These are phyloP conservation scores for Arabis hirsuta DNA, from an alignment of 345 rosid species.

Conservation along the genomic window DNA sequence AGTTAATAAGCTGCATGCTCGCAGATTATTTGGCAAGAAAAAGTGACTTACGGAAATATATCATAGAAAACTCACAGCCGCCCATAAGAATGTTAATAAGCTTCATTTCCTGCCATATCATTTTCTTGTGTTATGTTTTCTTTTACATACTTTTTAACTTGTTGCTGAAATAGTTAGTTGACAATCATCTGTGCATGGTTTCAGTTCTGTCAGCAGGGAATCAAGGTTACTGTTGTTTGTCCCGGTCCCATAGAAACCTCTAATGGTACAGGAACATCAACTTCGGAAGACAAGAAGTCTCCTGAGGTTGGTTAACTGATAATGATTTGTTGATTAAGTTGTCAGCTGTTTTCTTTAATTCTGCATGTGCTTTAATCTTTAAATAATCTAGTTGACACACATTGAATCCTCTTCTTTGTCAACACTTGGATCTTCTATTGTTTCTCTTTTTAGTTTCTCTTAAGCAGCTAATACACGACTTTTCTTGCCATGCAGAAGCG, in stretches of 20 bases:
- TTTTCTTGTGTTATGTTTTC: not conserved
- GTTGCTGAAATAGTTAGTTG: not conserved
- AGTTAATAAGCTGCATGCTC: not conserved
- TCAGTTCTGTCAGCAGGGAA: conserved; percentile 83
- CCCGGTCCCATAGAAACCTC: conserved; percentile 92
- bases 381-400: conserved; percentile 7
- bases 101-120: not conserved
- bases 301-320: conserved; percentile 53
- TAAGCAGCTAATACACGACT: conserved; percentile 1
- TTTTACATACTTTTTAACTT: not conserved
- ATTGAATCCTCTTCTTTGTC: not conserved
- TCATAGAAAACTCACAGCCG: not conserved
- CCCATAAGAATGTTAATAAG: not conserved
- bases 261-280: conserved; percentile 59
- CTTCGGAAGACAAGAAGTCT: conserved; percentile 52
- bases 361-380: not conserved
- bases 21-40: not conserved
- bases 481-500: conserved; percentile 58
- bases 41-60: conserved; percentile 2
- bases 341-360: not conserved
- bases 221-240: conserved; percentile 89
- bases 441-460: conserved; percentile 12
- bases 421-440: conserved; percentile 1
- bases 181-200: conserved; percentile 20
- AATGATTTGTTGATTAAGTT: conserved; percentile 14